A percentile compares a stretch with the other conserved stretches of the same genome.
Evolutionary conservation across 495 filamentous ascomycete genomes (phyloP).

Genomic region (Podospora sp.): DNA sequence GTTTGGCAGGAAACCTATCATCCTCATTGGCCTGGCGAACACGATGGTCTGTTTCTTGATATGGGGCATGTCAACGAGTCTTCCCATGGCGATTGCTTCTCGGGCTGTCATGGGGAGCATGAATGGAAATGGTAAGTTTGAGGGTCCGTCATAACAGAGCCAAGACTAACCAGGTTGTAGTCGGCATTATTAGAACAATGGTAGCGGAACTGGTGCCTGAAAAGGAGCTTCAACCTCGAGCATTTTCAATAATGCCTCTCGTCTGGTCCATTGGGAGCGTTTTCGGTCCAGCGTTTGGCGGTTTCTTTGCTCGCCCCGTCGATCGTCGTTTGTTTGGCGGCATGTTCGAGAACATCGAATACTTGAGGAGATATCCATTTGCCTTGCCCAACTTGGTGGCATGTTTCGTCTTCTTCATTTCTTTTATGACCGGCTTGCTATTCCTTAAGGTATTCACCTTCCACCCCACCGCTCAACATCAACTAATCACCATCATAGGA

Average conservation of each 20-base stretch:
- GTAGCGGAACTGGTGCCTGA: conserved; percentile 79
- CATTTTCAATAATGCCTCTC: conserved; percentile 84
- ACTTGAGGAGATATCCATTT: conserved; percentile 77
- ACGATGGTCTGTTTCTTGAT: conserved; percentile 73
- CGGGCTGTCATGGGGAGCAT: conserved; percentile 67
- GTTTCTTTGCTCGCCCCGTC: conserved; percentile 77
- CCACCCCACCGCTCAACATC: conserved; percentile 25
- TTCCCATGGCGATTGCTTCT: conserved; percentile 70
- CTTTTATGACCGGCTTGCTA: conserved; percentile 67
- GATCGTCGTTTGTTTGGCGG: conserved; percentile 59
- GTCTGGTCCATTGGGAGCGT: conserved; percentile 80
- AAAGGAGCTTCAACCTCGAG: conserved; percentile 77
- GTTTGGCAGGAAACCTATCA: conserved; percentile 74
- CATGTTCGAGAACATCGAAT: conserved; percentile 65
- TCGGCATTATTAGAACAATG: conserved; percentile 70
- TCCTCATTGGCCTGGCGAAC: conserved; percentile 67
- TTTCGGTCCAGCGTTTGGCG: conserved; percentile 88
- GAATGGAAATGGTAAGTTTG: conserved; percentile 62
- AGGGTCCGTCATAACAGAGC: background rate
- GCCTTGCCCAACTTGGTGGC: conserved; percentile 79
- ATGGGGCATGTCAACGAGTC: conserved; percentile 75
- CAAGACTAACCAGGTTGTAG: conserved; percentile 28
- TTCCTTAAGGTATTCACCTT: conserved; percentile 57
- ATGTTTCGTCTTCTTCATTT: conserved; percentile 69
- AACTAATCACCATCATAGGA: conserved; percentile 50